Evolutionary conservation across 306 rosid species (phyloP), one percentile per base, ranked within the genome.

Genomic region (Castanopsis chinensis): DNA sequence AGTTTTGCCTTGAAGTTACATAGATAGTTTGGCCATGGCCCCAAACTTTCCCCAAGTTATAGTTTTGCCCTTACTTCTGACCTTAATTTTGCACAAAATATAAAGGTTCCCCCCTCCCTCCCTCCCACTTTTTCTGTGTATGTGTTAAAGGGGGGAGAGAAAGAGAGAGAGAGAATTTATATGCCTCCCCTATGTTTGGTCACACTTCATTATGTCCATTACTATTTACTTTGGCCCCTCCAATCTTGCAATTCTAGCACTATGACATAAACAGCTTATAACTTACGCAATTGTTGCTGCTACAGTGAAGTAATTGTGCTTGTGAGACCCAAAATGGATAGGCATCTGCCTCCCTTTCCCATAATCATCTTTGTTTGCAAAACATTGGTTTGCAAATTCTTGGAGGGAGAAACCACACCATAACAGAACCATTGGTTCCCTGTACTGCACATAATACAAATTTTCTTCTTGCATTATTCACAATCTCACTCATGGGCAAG

Each of bases 291-390:
- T 81, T 14, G 98, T 85, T 70, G 97, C 90, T 72, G 97, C 85
- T 59, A 94, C 87, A 58, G 94, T 94, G 54, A 94, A 19, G 83
- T 94, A 94, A 57, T 91, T 91, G 87, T 72, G 97, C 87, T 86
- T 91, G 41, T 91, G 85, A 59, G 98, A 92, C 30, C 97, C 97
- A 70, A 89, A 94, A 86, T 94, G 98, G 7, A 81, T 82, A 0
- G 98, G 98, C 98, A 92, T 92, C 84, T 92, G 98, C 86, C 98
- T 82, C 67, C 97, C 97, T 82, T 94, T 92, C 68, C 98, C 94
- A 60, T 88, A 80, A 83, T 94, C 98, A 83, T 83, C 85, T 83
- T 86, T 91, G 85, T 90, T 92, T 49, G 92, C 78, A 73, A 91
- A 91, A 72, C 90, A 89, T 83, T 94, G 98, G 84, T 89, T 88